Base-by-base conservation (phyloP, 2,329 filamentous ascomycete species). In the Aplosporella prunicola region DNA sequence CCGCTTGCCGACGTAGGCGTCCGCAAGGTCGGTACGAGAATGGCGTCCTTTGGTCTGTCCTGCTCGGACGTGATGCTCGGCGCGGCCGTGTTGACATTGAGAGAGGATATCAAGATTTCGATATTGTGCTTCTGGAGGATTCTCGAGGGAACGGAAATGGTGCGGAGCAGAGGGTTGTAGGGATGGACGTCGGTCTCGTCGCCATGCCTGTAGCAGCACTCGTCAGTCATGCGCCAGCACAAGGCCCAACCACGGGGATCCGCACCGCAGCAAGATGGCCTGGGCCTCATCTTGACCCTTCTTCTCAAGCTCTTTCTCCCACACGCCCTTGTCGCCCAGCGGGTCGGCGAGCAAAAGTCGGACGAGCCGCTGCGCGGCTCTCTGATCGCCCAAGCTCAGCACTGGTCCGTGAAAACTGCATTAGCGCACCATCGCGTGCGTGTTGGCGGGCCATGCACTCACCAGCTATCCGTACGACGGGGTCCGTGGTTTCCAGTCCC, bases 21-120 rank as follows among this genome's bases (percentile, higher is more conserved):
- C 14, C 83, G 77, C 22, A 93, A 71, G 18, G 62, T 57, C 4
- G 87, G 87, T 13, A 85, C 80, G n/a, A 94, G 69, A 9, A 88
- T 66, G 0, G 75, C 68, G 44, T 88, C 80, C 42, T 73, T 69
- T 4, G 76, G 63, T 8, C 62, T 62, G 35, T 69, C 55, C 6
- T 49, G 49, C 2, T 47, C 33, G 15, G 48, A 40, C 16, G 50
- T 42, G 23, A 47, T 24, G 15, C 48, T 20, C 55, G 30, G 61
- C 38, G 25, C 58, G 49, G 36, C 49, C 48, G 40, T 55, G 27
- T 68, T 64, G 3, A 70, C 60, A 32, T 68, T 64, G 13, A 76
- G 55, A 1, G 69, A 68, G 32, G 67, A 72, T 45, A 68, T 71
- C 53, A 53, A 66, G 56, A 88, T 62, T 56, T 88, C 82, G 11